A percentile compares a stretch with the other conserved stretches of the same genome.
Conservation (phyloP, 129 eudicot species). For the Kitagawia praeruptora region DNA sequence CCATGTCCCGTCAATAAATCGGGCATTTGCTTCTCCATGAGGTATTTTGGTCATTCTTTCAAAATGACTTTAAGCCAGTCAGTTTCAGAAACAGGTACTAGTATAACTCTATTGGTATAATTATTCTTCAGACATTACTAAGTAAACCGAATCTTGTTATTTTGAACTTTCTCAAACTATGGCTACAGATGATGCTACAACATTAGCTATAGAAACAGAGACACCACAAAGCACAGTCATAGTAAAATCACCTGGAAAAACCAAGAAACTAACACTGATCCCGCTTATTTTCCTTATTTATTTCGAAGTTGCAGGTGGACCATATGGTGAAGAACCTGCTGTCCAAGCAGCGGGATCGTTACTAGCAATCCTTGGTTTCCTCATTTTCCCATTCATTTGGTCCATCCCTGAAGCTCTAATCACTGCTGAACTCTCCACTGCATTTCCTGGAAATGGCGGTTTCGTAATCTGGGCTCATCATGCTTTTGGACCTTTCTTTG, state of each 20-base stretch:
- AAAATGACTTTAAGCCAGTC: no score
- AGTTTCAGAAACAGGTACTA: no score
- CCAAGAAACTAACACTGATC: neutral
- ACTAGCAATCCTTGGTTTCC: neutral
- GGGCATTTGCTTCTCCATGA: no score
- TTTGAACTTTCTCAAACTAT: neutral
- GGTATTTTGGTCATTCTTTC: no score
- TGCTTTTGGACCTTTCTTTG: conserved; percentile 5
- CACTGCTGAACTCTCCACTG: neutral
- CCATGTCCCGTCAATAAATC: no score
- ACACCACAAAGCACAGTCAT: neutral
- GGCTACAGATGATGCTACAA: neutral
- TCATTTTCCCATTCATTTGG: neutral
- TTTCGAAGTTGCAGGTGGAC: neutral
- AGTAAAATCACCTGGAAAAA: neutral
- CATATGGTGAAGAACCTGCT: neutral
- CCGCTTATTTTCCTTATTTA: neutral
- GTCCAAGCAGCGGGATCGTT: neutral
- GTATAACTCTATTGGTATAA: neutral
- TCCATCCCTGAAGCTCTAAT: neutral
- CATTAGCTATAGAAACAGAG: neutral
- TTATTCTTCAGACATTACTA: neutral
- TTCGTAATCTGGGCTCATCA: neutral
- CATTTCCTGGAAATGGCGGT: conserved; percentile 2
- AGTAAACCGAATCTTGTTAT: neutral